These are phyloP conservation scores for Microcos paniculata DNA, from an alignment of 345 rosid species.

Conservation along the genomic window DNA sequence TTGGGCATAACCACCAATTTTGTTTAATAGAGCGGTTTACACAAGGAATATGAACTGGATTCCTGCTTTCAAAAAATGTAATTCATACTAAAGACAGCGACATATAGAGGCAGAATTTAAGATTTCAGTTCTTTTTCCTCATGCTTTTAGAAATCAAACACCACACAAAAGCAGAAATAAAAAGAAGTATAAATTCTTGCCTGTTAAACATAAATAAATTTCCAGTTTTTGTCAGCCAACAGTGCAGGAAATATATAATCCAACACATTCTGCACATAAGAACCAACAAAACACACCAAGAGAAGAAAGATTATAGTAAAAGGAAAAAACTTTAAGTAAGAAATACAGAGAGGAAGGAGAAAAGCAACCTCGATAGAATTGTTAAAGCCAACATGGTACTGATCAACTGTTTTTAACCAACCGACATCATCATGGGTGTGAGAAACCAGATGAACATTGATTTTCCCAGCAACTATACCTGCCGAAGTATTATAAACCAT, in stretches of 20 bases:
- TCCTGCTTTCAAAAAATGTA: neutral
- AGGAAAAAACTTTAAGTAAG: neutral
- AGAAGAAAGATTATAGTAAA: neutral
- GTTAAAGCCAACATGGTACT: slow-evolving; percentile 97
- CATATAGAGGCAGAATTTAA: neutral
- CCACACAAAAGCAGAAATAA: slow-evolving; percentile 16
- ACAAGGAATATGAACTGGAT: neutral
- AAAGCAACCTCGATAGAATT: slow-evolving; percentile 83
- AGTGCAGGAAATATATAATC: slow-evolving; percentile 89
- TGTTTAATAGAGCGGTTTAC: neutral
- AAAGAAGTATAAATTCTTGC: slow-evolving; percentile 35
- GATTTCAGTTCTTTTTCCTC: neutral
- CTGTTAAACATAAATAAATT: slow-evolving; percentile 81
- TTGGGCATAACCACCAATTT: neutral
- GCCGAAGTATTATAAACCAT: slow-evolving; percentile 82
- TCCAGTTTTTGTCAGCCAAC: slow-evolving; percentile 86
- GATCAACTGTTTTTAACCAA: slow-evolving; percentile 97
- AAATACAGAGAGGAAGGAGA: neutral
- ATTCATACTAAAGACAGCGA: neutral
- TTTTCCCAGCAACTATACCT: slow-evolving; percentile 66
- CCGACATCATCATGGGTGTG: slow-evolving; percentile 98
- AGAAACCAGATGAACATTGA: slow-evolving; percentile 93
- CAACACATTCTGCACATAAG: slow-evolving; percentile 89
- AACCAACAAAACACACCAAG: slow-evolving; percentile 28
- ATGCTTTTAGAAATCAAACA: neutral